phyloP scores from a whole-genome alignment of 108 stramenopile species.

The Nitzschia sp. region DNA sequence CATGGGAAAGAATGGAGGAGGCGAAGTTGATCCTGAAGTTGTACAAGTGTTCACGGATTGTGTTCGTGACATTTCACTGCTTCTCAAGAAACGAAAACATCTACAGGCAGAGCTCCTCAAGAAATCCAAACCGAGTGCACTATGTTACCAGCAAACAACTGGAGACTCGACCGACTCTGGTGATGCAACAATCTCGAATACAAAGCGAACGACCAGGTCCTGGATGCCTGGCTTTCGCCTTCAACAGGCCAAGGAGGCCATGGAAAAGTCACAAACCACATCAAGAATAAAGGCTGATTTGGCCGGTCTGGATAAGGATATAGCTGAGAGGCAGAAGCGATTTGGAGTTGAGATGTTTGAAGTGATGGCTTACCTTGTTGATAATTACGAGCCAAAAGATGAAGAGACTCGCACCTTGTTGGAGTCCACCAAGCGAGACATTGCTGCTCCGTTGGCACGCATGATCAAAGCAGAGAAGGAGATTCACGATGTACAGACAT shows the following conservation, averaged over 20 bases:
- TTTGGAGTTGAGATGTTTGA: conserved; percentile 24
- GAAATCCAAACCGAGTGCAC: conserved; percentile 2
- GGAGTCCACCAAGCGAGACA: conserved; percentile 7
- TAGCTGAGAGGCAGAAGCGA: conserved; percentile 7
- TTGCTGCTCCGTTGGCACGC: conserved; percentile 6
- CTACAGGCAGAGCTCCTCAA: conserved; percentile 8
- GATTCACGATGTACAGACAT: conserved; percentile 10
- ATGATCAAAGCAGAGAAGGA: conserved; percentile 24
- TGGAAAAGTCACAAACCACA: conserved; percentile 16
- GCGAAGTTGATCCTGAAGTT: conserved; percentile 16
- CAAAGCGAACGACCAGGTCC: neutral
- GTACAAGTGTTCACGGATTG: conserved; percentile 15
- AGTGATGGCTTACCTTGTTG: conserved; percentile 14
- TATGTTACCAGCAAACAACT: conserved; percentile 10
- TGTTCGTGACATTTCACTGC: neutral
- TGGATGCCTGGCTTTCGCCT: neutral
- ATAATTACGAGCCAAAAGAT: conserved; percentile 16
- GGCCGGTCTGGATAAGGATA: conserved; percentile 8
- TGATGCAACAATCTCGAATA: neutral
- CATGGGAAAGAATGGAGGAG: conserved; percentile 11
- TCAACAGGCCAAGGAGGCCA: neutral
- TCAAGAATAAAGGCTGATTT: conserved; percentile 3
- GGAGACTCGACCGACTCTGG: conserved; percentile 1
- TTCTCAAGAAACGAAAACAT: conserved; percentile 8
- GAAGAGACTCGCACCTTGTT: neutral